A percentile compares a stretch with the other conserved stretches of the same genome.
These are phyloP conservation scores for Penicillium corylophilum DNA, from an alignment of 2,329 filamentous ascomycete species.

Conservation along the genomic window DNA sequence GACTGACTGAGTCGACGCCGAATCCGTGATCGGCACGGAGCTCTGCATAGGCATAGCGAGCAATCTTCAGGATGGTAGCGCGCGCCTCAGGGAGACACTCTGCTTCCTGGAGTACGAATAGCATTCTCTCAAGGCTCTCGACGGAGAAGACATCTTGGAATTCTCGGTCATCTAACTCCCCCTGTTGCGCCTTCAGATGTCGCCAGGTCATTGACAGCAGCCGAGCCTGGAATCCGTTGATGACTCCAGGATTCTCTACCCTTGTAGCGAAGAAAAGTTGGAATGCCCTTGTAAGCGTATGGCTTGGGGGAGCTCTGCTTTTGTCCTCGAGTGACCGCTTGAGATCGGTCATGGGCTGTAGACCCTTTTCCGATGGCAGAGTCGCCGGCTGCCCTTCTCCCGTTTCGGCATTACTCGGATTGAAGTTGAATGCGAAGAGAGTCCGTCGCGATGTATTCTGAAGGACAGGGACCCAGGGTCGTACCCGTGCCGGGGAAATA, in stretches of 20 bases:
- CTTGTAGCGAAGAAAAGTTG: slow-evolving; percentile 62
- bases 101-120: slow-evolving; percentile 40
- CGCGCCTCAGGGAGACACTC: slow-evolving; percentile 37
- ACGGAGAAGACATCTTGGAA: slow-evolving; percentile 39
- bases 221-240: slow-evolving; percentile 66
- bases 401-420: slow-evolving; percentile 42
- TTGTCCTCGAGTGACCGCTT: slow-evolving; percentile 62
- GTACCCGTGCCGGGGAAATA: slow-evolving; percentile 31
- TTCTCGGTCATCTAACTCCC: slow-evolving; percentile 31
- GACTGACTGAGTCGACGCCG: slow-evolving; percentile 37
- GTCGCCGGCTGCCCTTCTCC: slow-evolving; percentile 50
- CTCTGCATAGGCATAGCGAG: slow-evolving; percentile 38
- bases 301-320: slow-evolving; percentile 61
- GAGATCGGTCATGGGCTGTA: slow-evolving; percentile 69
- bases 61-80: slow-evolving; percentile 40
- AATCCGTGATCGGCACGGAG: slow-evolving; percentile 43
- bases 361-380: slow-evolving; percentile 62
- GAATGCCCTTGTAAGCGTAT: slow-evolving; percentile 66
- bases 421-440: slow-evolving; percentile 34
- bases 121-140: slow-evolving; percentile 41
- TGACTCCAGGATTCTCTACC: slow-evolving; percentile 49
- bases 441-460: slow-evolving; percentile 38
- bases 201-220: slow-evolving; percentile 60
- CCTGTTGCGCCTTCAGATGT: slow-evolving; percentile 52
- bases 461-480: slow-evolving; percentile 26